Evolutionary conservation across 139 green algal genomes (phyloP).

Genomic region (Bryopsis sp.): DNA sequence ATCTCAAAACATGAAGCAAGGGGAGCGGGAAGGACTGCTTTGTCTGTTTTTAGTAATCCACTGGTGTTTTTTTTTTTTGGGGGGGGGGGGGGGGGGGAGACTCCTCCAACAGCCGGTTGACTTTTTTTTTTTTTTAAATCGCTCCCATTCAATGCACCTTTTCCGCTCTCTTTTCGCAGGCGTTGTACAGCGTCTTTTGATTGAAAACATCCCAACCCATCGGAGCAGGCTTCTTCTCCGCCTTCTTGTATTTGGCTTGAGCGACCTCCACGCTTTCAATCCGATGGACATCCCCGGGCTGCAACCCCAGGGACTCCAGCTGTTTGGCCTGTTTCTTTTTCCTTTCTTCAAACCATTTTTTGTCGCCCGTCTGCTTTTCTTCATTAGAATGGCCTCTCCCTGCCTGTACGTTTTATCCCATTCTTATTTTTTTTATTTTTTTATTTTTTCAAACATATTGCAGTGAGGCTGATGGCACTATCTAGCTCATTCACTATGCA

Average conservation of each 20-base stretch:
- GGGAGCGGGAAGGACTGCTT: no score
- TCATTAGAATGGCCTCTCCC: constrained; percentile 3
- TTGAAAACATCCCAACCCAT: constrained; percentile 69
- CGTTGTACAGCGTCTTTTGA: constrained; percentile 54
- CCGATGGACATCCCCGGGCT: constrained; percentile 44
- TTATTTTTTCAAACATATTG: no score
- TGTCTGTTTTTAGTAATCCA: no score
- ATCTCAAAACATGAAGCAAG: not conserved
- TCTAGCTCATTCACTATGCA: no score
- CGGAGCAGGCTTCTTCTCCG: constrained; percentile 49
- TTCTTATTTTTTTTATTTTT: no score
- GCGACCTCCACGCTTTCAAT: constrained; percentile 10
- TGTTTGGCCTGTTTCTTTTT: constrained; percentile 58
- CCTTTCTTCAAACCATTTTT: constrained; percentile 76
- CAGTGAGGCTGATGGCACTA: no score
- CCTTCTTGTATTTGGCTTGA: constrained; percentile 52
- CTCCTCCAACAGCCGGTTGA: no score
- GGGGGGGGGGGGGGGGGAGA: no score
- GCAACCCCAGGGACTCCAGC: constrained; percentile 62
- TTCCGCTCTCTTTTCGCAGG: constrained; percentile 76
- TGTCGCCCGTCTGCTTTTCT: constrained; percentile 18
- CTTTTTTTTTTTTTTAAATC: no score
- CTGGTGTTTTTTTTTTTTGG: no score
- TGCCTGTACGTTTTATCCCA: not conserved
- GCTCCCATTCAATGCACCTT: no score